Base-by-base conservation (phyloP, 1,284 basidiomycete species). In the Ceratobasidium papillatum region DNA sequence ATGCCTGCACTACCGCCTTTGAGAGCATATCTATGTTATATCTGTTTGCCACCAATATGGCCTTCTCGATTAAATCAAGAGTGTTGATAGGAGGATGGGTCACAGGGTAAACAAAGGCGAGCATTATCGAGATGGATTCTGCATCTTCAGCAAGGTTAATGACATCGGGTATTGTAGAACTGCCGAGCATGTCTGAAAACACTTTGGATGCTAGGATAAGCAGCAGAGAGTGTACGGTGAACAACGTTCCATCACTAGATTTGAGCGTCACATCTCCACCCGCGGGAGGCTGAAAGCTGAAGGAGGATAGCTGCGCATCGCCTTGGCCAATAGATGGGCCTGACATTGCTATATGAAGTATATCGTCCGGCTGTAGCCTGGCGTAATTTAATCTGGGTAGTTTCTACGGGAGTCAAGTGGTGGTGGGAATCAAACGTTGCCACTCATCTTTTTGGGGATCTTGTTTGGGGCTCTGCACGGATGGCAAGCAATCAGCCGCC, bases 41-140 rank as follows among this genome's bases (percentile, higher is more conserved):
- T 51, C 51, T 65, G n/a, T 52, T n/a, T 2, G 63, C 43, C 3
- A 65, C 43, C 3, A 34, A 1, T 47, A 65, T 65, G 25, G 27
- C 25, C n/a, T 65, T 65, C 11, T 65, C 63, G 4, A 65, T 43
- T 1, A 49, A 47, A 2, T 32, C 30, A 30, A 52, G 2, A 11
- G 63, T 65, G 30, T 17, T 52, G 25, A 65, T 65, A 3, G 27
- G 5, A 1, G 63, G 63, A 2, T 9, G 63, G 3, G 32, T 30
- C 5, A 65, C 63, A 7, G 63, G 63, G 19, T 65, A 65, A 36
- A 52, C 51, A 27, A 65, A 65, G 1, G 63, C 63, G 25, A 65
- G 63, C 43, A 65, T 49, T 43, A 65, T 14, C 3, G 45, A 65
- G 27, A 65, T 52, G 3, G 63, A 8, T 25, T 65, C 63, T 4